Conservation (phyloP, 495 filamentous ascomycete genomes). For the Neurospora sp. region DNA sequence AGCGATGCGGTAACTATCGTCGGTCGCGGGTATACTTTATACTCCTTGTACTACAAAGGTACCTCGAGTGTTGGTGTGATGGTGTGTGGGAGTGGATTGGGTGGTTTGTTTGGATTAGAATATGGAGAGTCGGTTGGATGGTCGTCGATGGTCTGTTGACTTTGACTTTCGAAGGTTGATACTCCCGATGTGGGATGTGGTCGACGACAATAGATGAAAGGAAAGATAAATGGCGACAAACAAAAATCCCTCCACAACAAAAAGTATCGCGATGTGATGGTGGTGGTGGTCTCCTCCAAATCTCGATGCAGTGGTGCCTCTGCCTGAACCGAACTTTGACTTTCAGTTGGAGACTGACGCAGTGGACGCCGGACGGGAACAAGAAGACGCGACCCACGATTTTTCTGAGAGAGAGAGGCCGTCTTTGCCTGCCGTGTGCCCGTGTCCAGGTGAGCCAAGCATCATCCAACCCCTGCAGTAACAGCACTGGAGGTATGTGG, state of each 20-base stretch:
- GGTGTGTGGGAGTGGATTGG: background rate
- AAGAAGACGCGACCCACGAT: slow-evolving; percentile 17
- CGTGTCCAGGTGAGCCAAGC: slow-evolving; percentile 3
- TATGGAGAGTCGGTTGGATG: background rate
- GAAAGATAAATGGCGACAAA: background rate
- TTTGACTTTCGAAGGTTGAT: background rate
- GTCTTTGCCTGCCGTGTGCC: slow-evolving; percentile 6
- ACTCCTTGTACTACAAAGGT: background rate
- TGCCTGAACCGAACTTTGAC: background rate
- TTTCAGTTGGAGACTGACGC: background rate
- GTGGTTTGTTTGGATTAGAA: background rate
- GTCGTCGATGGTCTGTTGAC: background rate
- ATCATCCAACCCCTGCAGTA: slow-evolving; percentile 3
- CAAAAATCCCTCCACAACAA: background rate
- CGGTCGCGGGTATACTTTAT: background rate
- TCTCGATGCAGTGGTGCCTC: background rate
- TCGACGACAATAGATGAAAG: background rate
- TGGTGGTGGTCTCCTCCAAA: background rate
- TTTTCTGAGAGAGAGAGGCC: slow-evolving; percentile 9
- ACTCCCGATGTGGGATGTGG: background rate
- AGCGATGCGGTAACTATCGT: background rate
- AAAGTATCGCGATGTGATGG: background rate
- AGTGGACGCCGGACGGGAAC: background rate
- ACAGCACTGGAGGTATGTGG: background rate
- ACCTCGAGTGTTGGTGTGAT: background rate